Evolutionary conservation across 495 filamentous ascomycete species (phyloP), one percentile per base, ranked within the genome.

Genomic region (Penicillium paxilli): DNA sequence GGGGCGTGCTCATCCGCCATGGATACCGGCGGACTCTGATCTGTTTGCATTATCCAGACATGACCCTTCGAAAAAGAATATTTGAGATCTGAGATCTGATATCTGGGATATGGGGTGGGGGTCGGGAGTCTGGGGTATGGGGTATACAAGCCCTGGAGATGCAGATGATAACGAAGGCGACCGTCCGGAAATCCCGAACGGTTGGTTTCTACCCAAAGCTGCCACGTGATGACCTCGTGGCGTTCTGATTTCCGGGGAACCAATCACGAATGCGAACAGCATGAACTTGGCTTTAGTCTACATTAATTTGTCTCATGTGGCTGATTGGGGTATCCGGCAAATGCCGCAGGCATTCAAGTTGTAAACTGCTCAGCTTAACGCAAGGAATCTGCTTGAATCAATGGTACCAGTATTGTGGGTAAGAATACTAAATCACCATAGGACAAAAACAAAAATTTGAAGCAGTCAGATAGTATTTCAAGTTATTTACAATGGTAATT

Each of bases 1-100:
- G 64, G 57, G 51, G 54, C 44, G 4, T 58, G 44, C 16, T 64
- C 60, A 44, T 68, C 65, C 41, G 30, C 54, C 25, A 46, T 49
- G 3, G 62, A 40, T 19, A 45, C 30, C 21, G 33, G 38, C 23
- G 52, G 42, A 28, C 49, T 56, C 28, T 49, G 49, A 21, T 35
- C 19, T 11, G 44, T 41, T 41, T 58, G 51, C 63, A 66, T 66
- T 42, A 62, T 59, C 32, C n/a, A 52, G 44, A 24, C 52, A 57
- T 63, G 1, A 19, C 52, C 41, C 33, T 7, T 23, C 24, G 30
- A 25, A 21, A 11, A 32, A 44, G 21, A 35, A 51, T 23, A 49
- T 55, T 42, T 47, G 54, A 49, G 54, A 52, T 44, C 42, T 23
- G 35, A 35, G 28, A 49, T 28, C 26, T n/a, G n/a, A n/a, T n/a